phyloP scores from a whole-genome alignment of 2,329 filamentous ascomycete species.

The Pseudogymnoascus pannorum region DNA sequence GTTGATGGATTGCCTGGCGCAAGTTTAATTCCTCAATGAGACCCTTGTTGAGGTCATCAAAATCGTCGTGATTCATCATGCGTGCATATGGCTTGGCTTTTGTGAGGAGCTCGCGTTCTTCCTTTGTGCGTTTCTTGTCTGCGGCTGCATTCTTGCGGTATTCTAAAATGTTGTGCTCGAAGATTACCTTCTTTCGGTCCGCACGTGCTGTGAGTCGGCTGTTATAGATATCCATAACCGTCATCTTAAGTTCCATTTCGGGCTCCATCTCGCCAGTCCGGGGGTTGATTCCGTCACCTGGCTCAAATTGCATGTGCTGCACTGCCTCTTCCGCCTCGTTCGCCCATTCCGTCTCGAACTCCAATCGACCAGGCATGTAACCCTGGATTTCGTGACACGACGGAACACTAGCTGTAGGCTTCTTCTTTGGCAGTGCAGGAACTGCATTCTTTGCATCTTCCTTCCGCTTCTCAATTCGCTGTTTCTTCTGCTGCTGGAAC shows the following conservation, averaged over 20 bases:
- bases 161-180: slow-evolving; percentile 88
- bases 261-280: slow-evolving; percentile 80
- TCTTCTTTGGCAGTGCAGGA: slow-evolving; percentile 81
- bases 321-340: slow-evolving; percentile 98
- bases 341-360: slow-evolving; percentile 96
- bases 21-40: slow-evolving; percentile 87
- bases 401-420: slow-evolving; percentile 90
- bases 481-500: slow-evolving; percentile 88
- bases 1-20: slow-evolving; percentile 77
- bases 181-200: slow-evolving; percentile 92
- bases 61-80: slow-evolving; percentile 93
- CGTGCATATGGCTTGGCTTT: slow-evolving; percentile 93
- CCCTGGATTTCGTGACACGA: slow-evolving; percentile 97
- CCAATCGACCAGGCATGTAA: slow-evolving; percentile 94
- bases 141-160: slow-evolving; percentile 83
- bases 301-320: slow-evolving; percentile 96
- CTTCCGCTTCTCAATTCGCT: slow-evolving; percentile 84
- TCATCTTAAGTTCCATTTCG: slow-evolving; percentile 95
- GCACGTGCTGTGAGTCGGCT: slow-evolving; percentile 81
- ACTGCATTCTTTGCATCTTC: slow-evolving; percentile 79
- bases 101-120: slow-evolving; percentile 83
- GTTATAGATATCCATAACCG: slow-evolving; percentile 98
- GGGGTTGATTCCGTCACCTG: slow-evolving; percentile 85
- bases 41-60: slow-evolving; percentile 76
- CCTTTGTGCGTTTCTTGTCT: slow-evolving; percentile 94